Evolutionary conservation across 352 stramenopile genomes (phyloP).

Genomic region (Thraustochytrium sp.): DNA sequence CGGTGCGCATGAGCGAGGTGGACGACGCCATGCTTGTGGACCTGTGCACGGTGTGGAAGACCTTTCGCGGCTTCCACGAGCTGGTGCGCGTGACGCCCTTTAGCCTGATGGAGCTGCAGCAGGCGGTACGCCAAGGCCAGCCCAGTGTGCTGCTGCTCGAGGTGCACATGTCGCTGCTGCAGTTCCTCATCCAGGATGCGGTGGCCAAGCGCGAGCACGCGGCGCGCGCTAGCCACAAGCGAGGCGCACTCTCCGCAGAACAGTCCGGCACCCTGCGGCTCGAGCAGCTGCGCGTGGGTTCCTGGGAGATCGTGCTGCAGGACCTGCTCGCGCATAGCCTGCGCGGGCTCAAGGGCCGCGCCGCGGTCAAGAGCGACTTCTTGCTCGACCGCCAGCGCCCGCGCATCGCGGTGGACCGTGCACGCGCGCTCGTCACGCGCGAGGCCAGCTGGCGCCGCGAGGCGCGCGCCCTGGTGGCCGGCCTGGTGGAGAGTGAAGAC

Average conservation of each 20-base stretch:
- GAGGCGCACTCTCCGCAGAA: background rate
- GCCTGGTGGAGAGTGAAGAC: constrained; percentile 4
- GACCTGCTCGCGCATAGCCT: background rate
- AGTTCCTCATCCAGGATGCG: background rate
- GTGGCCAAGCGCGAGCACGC: background rate
- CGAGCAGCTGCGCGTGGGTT: background rate
- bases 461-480: background rate
- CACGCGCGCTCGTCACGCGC: background rate
- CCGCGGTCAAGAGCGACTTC: background rate
- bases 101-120: background rate
- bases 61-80: background rate
- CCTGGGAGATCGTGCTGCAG: background rate
- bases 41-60: constrained; percentile 21
- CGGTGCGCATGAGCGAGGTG: background rate
- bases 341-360: background rate
- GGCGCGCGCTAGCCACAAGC: background rate
- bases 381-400: background rate
- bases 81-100: background rate
- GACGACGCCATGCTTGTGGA: constrained; percentile 2
- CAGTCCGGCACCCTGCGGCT: background rate
- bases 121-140: background rate
- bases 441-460: background rate
- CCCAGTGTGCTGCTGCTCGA: background rate
- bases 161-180: background rate
- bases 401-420: background rate